These are phyloP conservation scores for Cercospora nicotianae DNA, from an alignment of 2,329 filamentous ascomycete genomes.

Conservation along the genomic window DNA sequence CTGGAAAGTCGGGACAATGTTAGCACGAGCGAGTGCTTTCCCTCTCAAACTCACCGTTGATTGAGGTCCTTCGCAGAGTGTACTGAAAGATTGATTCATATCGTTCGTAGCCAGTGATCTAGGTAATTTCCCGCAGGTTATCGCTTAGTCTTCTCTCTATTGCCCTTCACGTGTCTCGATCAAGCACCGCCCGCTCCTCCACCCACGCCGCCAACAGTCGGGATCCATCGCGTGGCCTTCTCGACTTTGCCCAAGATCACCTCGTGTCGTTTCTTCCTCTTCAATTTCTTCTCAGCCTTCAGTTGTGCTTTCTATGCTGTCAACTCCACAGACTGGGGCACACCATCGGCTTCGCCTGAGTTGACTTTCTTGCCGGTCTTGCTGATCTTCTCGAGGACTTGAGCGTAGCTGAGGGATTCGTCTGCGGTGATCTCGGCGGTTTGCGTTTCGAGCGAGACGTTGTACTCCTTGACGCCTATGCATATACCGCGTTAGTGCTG, in stretches of 20 bases:
- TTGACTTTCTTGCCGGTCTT: slow-evolving; percentile 95
- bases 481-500: not conserved
- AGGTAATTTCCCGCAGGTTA: not conserved
- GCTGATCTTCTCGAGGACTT: slow-evolving; percentile 81
- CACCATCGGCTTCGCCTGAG: slow-evolving; percentile 69
- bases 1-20: not conserved
- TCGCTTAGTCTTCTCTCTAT: not conserved
- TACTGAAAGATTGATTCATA: not conserved
- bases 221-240: not conserved
- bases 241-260: not conserved
- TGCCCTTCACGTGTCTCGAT: not conserved
- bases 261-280: not conserved
- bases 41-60: not conserved
- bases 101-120: not conserved
- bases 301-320: slow-evolving; percentile 3
- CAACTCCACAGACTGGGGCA: slow-evolving; percentile 39
- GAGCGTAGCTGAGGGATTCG: slow-evolving; percentile 70
- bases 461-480: slow-evolving; percentile 79
- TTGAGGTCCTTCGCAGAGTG: not conserved
- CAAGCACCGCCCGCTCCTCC: not conserved
- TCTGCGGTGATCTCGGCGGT: slow-evolving; percentile 75
- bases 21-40: not conserved
- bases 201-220: not conserved
- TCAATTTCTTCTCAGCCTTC: not conserved
- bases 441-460: slow-evolving; percentile 83